Evolutionary conservation across 2,329 filamentous ascomycete genomes (phyloP), one percentile per base, ranked within the genome.

Genomic region (Fusarium vanettenii): DNA sequence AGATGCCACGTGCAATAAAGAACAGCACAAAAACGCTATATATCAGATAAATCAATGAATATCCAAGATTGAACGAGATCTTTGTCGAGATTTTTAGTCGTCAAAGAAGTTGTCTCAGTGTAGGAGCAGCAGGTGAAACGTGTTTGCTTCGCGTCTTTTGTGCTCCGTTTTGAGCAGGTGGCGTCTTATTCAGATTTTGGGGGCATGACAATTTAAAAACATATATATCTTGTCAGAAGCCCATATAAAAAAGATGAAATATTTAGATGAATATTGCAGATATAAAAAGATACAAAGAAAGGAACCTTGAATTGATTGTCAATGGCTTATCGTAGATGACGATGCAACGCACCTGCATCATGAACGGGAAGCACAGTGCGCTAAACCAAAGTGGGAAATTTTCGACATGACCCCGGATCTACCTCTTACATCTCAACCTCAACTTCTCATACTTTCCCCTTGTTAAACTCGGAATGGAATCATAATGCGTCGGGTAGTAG

Each of bases 401-500:
- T 52, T 57, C n/a, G 14, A 35, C 31, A 57, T 57, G 52, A 20
- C 4, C 31, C 31, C 7, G 4, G 20, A 22, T 22, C 29, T 13
- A 37, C 52, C 31, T 35, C 29, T 57, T 35, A 56, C 52, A 33
- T 18, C n/a, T 31, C n/a, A 22, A 56, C n/a, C 22, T 35, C 20
- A 33, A 35, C 31, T 2, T 41, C 22, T 35, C 11, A 6, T 13
- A 13, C n/a, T 6, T 33, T 22, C 11, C 20, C 3, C 8, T 6
- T 60, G 16, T 6, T 18, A 22, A 55, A 43, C 35, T 62, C 37
- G 80, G 80, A 71, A 86, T 89, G 86, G 84, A 80, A 84, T 67
- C 76, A 83, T 79, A 74, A 91, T 91, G 87, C 89, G 91, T 81
- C 91, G 94, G 78, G 94, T 97, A 78, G 94, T 96, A 79, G 92